Base-by-base conservation (phyloP, 192 early-diverging fungal genomes). In the Coemansia sp. region DNA sequence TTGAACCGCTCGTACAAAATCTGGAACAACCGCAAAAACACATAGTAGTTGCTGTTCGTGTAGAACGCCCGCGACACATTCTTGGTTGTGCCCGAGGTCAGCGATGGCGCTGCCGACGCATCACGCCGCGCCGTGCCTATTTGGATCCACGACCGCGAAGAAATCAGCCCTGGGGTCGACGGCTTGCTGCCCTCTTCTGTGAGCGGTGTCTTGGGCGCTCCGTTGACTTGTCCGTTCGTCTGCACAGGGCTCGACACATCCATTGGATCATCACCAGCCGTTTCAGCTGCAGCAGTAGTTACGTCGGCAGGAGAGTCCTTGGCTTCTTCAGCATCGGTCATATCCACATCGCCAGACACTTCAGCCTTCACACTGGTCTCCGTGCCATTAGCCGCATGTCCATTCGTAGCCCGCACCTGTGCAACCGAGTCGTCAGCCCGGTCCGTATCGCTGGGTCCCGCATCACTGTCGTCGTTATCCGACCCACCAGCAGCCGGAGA, bases 21-120 rank as follows among this genome's bases (percentile, higher is more conserved):
- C 89, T 96, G 84, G 52, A 71, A 94, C 38, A 94, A 84, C 43
- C 96, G 81, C 71, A 98, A 85, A 57, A 98, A 95, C 53, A 88
- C 86, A 64, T 96, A 98, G 64, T 94, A 90, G 18, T 68, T 82
- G 55, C 77, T 89, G 71, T 97, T 97, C 27, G 88, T 88, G 75
- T 94, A 98, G 66, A 97, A 93, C 49, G 88, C 79, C n/a, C 79
- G 73, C 41, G 79, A 82, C 61, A 82, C 59, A 57, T 58, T 86
- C 48, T 82, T 82, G 48, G 63, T 41, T 11, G 66, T 24, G 10
- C 47, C 19, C 16, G 59, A 54, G 3, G 55, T 19, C 1, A 53
- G 9, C 19, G 61, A 45, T 3, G 66, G 50, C 0, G 65, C 62
- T 24, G 69, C 56, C 18, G 73, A 64, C 54, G 45, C 20, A 26